Conservation (phyloP, 345 rosid species). For the Bruguiera gymnorhiza region DNA sequence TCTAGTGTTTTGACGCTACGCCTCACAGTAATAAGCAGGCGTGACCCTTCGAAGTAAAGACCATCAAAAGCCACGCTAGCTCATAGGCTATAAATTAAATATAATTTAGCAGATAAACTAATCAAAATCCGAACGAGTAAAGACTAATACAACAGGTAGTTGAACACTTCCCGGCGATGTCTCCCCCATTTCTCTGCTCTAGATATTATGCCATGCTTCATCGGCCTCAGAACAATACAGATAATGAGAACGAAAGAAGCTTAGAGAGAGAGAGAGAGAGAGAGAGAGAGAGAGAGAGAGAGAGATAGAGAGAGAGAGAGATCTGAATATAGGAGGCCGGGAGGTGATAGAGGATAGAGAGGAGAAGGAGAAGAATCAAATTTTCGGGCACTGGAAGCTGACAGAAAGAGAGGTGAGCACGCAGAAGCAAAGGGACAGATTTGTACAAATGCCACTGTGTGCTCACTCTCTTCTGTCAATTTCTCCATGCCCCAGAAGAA, state of each 20-base stretch:
- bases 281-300: constrained; percentile 6
- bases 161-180: neutral
- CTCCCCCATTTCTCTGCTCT: neutral
- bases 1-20: constrained; percentile 23
- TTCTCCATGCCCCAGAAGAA: constrained; percentile 46
- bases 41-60: constrained; percentile 14
- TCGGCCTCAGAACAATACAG: too few species aligned
- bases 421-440: constrained; percentile 65
- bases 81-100: constrained; percentile 26
- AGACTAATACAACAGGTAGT: constrained; percentile 5
- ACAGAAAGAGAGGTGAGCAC: constrained; percentile 98
- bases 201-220: too few species aligned
- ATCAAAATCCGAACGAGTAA: constrained; percentile 12
- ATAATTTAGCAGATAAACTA: constrained; percentile 20
- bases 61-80: constrained; percentile 45
- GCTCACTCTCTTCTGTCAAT: constrained; percentile 99
- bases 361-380: constrained; percentile 16
- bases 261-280: constrained; percentile 1
- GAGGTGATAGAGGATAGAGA: neutral
- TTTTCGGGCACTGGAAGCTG: constrained; percentile 62
- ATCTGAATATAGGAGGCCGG: constrained; percentile 29
- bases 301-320: neutral
- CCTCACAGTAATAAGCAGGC: constrained; percentile 32
- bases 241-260: too few species aligned
- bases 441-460: constrained; percentile 77